A percentile compares a stretch with the other conserved stretches of the same genome.
These are phyloP conservation scores for Volvox africanus DNA, from an alignment of 139 green algal genomes.

Conservation along the genomic window DNA sequence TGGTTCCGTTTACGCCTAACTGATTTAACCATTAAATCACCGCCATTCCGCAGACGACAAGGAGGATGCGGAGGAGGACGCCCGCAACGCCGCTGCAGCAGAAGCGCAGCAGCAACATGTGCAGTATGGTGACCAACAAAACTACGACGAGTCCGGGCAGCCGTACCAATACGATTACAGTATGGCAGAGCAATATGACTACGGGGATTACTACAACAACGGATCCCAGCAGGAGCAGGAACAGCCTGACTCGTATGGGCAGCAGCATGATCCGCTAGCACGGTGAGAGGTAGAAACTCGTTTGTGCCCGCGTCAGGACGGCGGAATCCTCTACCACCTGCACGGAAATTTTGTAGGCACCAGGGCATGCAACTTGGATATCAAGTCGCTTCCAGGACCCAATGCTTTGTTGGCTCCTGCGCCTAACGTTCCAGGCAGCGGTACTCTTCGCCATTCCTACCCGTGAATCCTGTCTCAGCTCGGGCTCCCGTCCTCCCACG, in stretches of 20 bases:
- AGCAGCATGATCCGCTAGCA: constrained; percentile 38
- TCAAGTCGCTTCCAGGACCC: too few species aligned
- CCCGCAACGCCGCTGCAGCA: constrained; percentile 12
- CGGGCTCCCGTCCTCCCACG: too few species aligned
- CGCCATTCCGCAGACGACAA: constrained; percentile 7
- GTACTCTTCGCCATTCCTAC: too few species aligned
- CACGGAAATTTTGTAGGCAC: too few species aligned
- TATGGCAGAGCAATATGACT: constrained; percentile 24
- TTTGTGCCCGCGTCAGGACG: too few species aligned
- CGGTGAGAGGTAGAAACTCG: background rate
- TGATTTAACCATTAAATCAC: too few species aligned
- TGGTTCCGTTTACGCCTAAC: too few species aligned
- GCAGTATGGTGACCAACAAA: constrained; percentile 1
- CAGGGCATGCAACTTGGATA: too few species aligned
- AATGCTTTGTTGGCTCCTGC: too few species aligned
- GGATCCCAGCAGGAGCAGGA: background rate
- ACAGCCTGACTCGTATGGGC: constrained; percentile 26
- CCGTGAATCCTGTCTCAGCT: too few species aligned
- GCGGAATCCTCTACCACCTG: too few species aligned
- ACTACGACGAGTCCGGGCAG: constrained; percentile 27
- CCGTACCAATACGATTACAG: constrained; percentile 38
- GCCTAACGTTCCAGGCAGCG: too few species aligned
- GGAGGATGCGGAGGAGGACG: constrained; percentile 38
- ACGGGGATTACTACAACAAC: constrained; percentile 35
- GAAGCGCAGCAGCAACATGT: background rate